Evolutionary conservation across 257 asterid genomes (phyloP).

Genomic region (Leonotis leonurus): DNA sequence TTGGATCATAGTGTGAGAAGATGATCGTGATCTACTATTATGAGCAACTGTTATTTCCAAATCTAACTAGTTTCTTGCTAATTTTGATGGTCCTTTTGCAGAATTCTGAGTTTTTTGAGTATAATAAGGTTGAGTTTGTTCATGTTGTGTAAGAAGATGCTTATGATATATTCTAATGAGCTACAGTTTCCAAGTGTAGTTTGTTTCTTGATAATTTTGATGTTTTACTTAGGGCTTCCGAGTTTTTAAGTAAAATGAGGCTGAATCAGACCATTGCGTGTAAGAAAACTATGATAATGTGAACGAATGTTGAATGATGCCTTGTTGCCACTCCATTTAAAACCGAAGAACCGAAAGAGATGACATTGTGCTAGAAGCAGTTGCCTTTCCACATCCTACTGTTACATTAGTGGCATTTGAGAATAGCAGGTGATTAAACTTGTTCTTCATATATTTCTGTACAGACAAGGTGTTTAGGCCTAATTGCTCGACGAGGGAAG

Average conservation of each 20-base stretch:
- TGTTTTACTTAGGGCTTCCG: neutral
- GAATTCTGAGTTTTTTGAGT: neutral
- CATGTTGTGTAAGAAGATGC: neutral
- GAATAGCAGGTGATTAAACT: neutral
- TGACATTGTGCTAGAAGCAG: slow-evolving; percentile 7
- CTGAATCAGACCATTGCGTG: slow-evolving; percentile 1
- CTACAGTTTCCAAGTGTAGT: neutral
- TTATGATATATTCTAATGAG: slow-evolving; percentile 6
- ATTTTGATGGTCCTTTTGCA: neutral
- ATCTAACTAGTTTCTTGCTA: neutral
- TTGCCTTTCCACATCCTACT: neutral
- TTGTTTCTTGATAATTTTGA: neutral
- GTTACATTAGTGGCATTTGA: neutral
- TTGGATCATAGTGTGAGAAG: slow-evolving; percentile 2
- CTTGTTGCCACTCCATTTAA: neutral
- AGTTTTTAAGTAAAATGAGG: neutral
- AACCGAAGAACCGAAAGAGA: no score
- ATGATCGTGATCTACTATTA: slow-evolving; percentile 3
- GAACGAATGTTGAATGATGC: neutral
- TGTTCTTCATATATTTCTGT: neutral
- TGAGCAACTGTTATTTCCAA: neutral
- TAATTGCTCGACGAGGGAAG: slow-evolving; percentile 71
- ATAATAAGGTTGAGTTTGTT: neutral
- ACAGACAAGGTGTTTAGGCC: slow-evolving; percentile 83
- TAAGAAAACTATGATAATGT: neutral